Evolutionary conservation across 345 rosid genomes (phyloP).

Genomic region (Lepidium aucheri): DNA sequence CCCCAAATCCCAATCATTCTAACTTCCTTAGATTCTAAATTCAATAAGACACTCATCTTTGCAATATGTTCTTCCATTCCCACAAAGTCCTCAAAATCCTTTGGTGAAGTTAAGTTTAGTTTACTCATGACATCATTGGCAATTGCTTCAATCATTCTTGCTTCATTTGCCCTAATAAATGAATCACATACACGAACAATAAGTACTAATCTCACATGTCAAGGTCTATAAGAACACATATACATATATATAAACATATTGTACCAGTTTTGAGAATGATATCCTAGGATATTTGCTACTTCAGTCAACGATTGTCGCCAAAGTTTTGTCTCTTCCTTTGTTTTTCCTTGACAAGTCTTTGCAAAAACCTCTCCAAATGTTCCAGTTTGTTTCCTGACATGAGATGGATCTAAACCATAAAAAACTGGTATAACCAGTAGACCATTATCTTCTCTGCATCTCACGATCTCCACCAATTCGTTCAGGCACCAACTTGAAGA

Average conservation of each 20-base stretch:
- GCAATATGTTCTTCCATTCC: background rate
- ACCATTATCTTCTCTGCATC: no score
- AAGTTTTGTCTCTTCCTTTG: background rate
- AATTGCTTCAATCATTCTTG: background rate
- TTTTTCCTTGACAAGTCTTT: background rate
- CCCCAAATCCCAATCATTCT: slow-evolving; percentile 1
- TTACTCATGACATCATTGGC: background rate
- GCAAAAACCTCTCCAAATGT: background rate
- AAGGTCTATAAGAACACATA: no score
- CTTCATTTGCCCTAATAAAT: background rate
- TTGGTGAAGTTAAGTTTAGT: background rate
- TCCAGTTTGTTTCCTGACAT: slow-evolving; percentile 4
- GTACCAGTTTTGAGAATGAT: background rate
- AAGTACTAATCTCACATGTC: no score
- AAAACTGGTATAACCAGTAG: slow-evolving; percentile 6
- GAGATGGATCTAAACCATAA: slow-evolving; percentile 11
- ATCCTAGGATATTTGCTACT: background rate
- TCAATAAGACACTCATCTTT: background rate
- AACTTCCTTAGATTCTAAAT: background rate
- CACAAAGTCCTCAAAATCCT: background rate
- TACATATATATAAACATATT: background rate
- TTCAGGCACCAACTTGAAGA: no score
- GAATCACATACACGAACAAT: background rate
- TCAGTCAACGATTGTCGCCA: background rate
- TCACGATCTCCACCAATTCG: no score